A percentile compares a stretch with the other conserved stretches of the same genome.
These are phyloP conservation scores for Cicer chorassanicum DNA, from an alignment of 306 rosid genomes.

Conservation along the genomic window DNA sequence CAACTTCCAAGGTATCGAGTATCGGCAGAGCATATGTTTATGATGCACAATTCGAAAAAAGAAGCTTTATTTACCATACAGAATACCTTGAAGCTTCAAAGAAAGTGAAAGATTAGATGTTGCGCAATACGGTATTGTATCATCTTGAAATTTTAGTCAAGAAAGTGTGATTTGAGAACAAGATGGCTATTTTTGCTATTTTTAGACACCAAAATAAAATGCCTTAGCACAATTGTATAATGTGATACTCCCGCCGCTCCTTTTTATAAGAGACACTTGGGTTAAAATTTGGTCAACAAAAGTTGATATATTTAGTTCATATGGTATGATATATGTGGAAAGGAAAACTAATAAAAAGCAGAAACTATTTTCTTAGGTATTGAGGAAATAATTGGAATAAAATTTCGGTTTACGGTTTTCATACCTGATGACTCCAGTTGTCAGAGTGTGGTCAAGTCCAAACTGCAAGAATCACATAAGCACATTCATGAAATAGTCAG, in stretches of 20 bases:
- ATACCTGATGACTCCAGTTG: slow-evolving; percentile 96
- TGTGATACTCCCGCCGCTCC: background rate
- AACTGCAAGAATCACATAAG: slow-evolving; percentile 66
- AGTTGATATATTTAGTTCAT: too few species aligned
- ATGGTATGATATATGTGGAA: background rate
- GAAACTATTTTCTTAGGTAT: slow-evolving; percentile 9
- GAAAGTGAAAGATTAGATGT: background rate
- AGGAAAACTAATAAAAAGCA: slow-evolving; percentile 29
- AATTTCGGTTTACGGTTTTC: slow-evolving; percentile 27
- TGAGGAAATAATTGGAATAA: background rate
- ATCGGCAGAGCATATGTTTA: background rate
- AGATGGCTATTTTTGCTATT: slow-evolving; percentile 3
- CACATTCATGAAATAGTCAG: slow-evolving; percentile 26
- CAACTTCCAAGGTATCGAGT: slow-evolving; percentile 13
- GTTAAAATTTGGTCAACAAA: too few species aligned
- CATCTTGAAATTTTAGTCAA: background rate
- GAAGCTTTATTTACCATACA: background rate
- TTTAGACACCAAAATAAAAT: slow-evolving; percentile 22
- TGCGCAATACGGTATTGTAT: background rate
- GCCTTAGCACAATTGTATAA: background rate
- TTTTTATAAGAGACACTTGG: too few species aligned
- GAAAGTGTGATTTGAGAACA: background rate
- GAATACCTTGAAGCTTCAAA: slow-evolving; percentile 11
- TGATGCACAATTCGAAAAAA: slow-evolving; percentile 14
- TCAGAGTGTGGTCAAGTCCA: slow-evolving; percentile 98